phyloP scores from a whole-genome alignment of 352 stramenopile genomes.

The Thraustochytrium striatum region DNA sequence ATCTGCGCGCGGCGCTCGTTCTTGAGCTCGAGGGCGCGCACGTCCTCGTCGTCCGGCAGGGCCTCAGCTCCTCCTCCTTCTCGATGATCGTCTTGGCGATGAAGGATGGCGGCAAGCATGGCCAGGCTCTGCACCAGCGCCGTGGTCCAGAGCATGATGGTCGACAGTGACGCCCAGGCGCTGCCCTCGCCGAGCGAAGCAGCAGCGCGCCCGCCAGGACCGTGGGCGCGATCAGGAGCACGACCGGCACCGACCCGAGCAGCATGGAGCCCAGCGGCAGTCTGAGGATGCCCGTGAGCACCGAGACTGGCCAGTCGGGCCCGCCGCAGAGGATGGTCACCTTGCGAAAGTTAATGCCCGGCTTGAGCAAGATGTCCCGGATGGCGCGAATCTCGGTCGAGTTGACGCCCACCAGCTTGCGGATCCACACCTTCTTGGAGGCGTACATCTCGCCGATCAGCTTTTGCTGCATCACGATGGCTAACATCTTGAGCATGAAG shows the following conservation, averaged over 20 bases:
- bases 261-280: constrained; percentile 60
- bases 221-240: constrained; percentile 62
- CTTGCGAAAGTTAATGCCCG: neutral
- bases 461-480: neutral
- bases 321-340: constrained; percentile 60
- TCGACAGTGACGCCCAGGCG: neutral
- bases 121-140: constrained; percentile 11
- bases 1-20: neutral
- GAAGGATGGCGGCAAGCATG: constrained; percentile 48
- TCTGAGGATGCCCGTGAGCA: constrained; percentile 61
- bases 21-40: constrained; percentile 42
- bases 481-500: neutral
- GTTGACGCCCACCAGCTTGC: neutral
- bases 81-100: constrained; percentile 51
- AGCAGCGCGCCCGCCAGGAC: constrained; percentile 57
- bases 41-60: constrained; percentile 53
- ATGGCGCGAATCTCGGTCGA: neutral
- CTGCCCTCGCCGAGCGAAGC: neutral
- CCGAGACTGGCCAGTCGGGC: constrained; percentile 62
- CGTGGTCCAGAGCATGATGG: constrained; percentile 11
- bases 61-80: constrained; percentile 50
- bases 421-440: constrained; percentile 12
- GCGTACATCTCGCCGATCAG: neutral
- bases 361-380: neutral
- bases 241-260: constrained; percentile 60